These are phyloP conservation scores for Globisporangium parvum DNA, from an alignment of 352 stramenopile species.

Conservation along the genomic window DNA sequence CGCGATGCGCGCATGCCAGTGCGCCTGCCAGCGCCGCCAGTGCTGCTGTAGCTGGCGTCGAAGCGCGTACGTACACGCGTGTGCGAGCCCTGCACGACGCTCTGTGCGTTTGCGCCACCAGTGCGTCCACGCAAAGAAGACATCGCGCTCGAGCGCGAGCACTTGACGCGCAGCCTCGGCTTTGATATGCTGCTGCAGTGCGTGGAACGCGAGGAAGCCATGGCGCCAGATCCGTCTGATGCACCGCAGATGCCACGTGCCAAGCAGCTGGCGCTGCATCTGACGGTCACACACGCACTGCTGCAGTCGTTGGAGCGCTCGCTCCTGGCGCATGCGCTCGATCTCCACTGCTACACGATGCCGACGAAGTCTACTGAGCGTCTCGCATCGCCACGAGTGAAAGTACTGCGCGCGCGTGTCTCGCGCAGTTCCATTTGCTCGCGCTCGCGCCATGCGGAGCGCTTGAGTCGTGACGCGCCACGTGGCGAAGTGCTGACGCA, in stretches of 20 bases:
- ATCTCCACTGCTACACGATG: not conserved
- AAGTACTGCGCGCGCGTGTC: conserved; percentile 1
- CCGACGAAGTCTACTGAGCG: not conserved
- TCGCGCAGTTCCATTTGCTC: not conserved
- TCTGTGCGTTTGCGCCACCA: not conserved
- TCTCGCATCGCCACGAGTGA: conserved; percentile 1
- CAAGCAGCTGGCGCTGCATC: not conserved
- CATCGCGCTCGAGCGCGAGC: not conserved
- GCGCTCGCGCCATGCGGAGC: conserved; percentile 11
- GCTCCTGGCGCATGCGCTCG: not conserved
- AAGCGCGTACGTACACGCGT: not conserved
- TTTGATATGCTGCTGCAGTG: not conserved
- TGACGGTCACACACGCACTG: not conserved
- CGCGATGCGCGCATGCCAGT: not conserved
- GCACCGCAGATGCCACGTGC: not conserved
- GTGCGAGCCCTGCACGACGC: not conserved
- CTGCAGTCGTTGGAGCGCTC: conserved; percentile 1
- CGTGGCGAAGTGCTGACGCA: conserved; percentile 14
- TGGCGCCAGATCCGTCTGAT: conserved; percentile 4
- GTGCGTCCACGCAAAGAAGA: not conserved
- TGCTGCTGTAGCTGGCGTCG: not conserved
- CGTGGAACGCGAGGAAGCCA: conserved; percentile 8
- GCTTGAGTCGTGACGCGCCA: conserved; percentile 19
- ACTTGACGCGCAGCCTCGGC: not conserved
- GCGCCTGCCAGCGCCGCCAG: not conserved